Conservation (phyloP, 2,329 filamentous ascomycete species). For the Leptodontidium sp. region DNA sequence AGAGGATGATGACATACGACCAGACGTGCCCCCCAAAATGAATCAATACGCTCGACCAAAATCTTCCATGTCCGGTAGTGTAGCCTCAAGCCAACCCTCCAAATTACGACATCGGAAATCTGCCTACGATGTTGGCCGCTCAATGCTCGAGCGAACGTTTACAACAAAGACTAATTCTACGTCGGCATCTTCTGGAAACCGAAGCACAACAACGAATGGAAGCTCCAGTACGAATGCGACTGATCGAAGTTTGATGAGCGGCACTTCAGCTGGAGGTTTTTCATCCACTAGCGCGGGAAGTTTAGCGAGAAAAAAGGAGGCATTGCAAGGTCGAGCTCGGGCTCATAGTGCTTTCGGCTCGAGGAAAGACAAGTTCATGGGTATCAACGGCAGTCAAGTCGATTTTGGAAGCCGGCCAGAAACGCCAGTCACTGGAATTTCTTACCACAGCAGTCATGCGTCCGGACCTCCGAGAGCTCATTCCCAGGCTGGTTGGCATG, state of each 20-base stretch:
- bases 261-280: slow-evolving; percentile 86
- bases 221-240: slow-evolving; percentile 80
- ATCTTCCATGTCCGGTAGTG: slow-evolving; percentile 61
- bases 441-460: slow-evolving; percentile 87
- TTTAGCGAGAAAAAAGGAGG: slow-evolving; percentile 76
- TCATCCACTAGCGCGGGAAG: slow-evolving; percentile 96
- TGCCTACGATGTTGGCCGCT: slow-evolving; percentile 78
- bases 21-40: slow-evolving; percentile 56
- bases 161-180: slow-evolving; percentile 90
- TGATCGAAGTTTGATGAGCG: slow-evolving; percentile 91
- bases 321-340: slow-evolving; percentile 60
- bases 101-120: slow-evolving; percentile 73
- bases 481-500: slow-evolving; percentile 69
- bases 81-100: slow-evolving; percentile 47
- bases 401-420: slow-evolving; percentile 63
- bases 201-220: slow-evolving; percentile 70
- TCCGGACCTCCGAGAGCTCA: slow-evolving; percentile 61
- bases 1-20: slow-evolving; percentile 36
- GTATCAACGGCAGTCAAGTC: slow-evolving; percentile 40
- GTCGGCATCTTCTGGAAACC: slow-evolving; percentile 75
- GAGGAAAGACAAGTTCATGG: slow-evolving; percentile 54
- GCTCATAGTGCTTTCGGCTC: slow-evolving; percentile 72
- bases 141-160: slow-evolving; percentile 77
- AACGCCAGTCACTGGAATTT: slow-evolving; percentile 78
- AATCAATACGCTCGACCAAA: slow-evolving; percentile 61